Base-by-base conservation (phyloP, 495 filamentous ascomycete genomes). In the Corynascus novoguineensis region DNA sequence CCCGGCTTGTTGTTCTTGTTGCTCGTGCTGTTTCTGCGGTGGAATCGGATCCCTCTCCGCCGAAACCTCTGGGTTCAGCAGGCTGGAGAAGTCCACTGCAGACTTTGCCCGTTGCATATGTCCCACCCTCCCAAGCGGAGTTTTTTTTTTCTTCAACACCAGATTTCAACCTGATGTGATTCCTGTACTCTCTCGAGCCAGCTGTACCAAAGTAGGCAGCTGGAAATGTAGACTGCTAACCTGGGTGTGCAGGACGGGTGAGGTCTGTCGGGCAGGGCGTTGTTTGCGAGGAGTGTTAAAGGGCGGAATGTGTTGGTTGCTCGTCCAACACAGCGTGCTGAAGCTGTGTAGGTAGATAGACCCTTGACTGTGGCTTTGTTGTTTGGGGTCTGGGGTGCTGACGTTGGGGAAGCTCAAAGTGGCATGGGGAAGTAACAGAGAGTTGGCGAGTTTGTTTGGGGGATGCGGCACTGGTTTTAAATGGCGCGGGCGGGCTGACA, bases 101-200 rank as follows among this genome's bases (percentile, higher is more conserved):
- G 85, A 85, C 64, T 78, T 79, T 76, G 83, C 74, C 70, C 82
- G 80, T 77, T 87, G 84, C 86, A 89, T 89, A 81, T 83, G 84
- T 84, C 73, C n/a, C 65, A 64, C 61, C 65, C 66, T 60, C 32
- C 42, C 47, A 31, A 37, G 38, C 35, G 45, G 57, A 62, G 52
- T 53, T 48, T 44, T 44, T 35, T 35, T 22, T 53, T 48, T 44
- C 47, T 35, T 35, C 22, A 57, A 50, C 49, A 50, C 59, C 35
- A 48, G 25, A 31, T 25, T 24, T 46, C 11, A n/a, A n/a, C 38
- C 24, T 49, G 15, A 42, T 38, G 19, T 29, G 34, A 34, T 42
- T 41, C 54, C 28, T 35, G 35, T 53, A 22, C 17, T 53, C 34
- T 61, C 55, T 57, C 58, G 56, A 49, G 57, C 51, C 60, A 60